Evolutionary conservation across 2,329 filamentous ascomycete genomes (phyloP).

Genomic region (Calonectria pteridis): DNA sequence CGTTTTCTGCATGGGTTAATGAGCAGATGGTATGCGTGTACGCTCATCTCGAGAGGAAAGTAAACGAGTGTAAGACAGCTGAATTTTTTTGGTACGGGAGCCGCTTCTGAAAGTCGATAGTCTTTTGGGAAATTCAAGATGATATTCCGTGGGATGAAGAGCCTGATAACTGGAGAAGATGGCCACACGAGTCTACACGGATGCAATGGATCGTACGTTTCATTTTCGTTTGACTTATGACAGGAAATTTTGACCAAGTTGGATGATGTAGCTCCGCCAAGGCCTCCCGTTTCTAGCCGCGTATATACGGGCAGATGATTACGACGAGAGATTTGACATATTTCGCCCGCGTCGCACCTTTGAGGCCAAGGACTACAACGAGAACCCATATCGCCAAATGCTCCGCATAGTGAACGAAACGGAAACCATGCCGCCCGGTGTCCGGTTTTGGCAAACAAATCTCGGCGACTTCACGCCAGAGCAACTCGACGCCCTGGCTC

Average conservation of each 20-base stretch:
- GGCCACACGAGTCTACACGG: background rate
- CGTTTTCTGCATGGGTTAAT: background rate
- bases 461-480: background rate
- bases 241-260: background rate
- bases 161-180: background rate
- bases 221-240: background rate
- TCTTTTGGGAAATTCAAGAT: background rate
- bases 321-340: background rate
- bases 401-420: background rate
- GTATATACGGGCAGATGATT: background rate
- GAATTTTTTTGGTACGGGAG: background rate
- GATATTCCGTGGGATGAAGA: background rate
- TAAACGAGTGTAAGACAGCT: background rate
- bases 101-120: background rate
- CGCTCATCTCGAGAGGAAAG: background rate
- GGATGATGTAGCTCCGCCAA: background rate
- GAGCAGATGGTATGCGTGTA: background rate
- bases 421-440: too few relatives aligned
- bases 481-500: background rate
- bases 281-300: background rate
- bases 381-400: background rate
- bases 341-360: background rate
- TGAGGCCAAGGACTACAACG: background rate
- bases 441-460: background rate
- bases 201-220: conserved; percentile 1